Percentiles rank a stretch among this genome's conserved stretches.
Conservation (phyloP, 2,329 filamentous ascomycete genomes). For the Proliferodiscus dingleyae region DNA sequence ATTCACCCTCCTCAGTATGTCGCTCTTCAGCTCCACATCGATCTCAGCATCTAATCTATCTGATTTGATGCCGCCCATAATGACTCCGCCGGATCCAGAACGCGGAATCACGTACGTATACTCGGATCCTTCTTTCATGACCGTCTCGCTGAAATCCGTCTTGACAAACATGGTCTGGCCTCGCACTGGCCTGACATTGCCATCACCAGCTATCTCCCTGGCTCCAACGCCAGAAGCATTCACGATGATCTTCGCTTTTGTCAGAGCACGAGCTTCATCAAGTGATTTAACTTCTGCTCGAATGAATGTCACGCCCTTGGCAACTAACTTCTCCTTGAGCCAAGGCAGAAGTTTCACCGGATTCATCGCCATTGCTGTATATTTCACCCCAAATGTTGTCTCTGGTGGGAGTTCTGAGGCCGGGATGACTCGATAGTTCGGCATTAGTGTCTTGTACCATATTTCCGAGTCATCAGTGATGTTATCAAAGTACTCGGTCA, state of each 20-base stretch:
- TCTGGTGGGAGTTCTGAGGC: slow-evolving; percentile 11
- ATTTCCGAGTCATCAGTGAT: slow-evolving; percentile 10
- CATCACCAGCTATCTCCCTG: slow-evolving; percentile 15
- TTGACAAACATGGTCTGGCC: slow-evolving; percentile 28
- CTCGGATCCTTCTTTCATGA: slow-evolving; percentile 24
- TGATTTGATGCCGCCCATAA: slow-evolving; percentile 25
- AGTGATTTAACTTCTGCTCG: slow-evolving; percentile 13
- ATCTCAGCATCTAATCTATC: slow-evolving; percentile 22
- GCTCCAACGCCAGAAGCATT: slow-evolving; percentile 25
- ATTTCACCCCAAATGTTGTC: slow-evolving; percentile 19
- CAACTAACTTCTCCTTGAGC: slow-evolving; percentile 14
- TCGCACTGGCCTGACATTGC: slow-evolving; percentile 16
- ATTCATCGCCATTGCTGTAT: slow-evolving; percentile 24
- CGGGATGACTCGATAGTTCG: slow-evolving; percentile 15
- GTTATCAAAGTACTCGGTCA: slow-evolving; percentile 25
- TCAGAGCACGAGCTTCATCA: slow-evolving; percentile 12
- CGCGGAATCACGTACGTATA: slow-evolving; percentile 27
- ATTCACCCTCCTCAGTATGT: slow-evolving; percentile 25
- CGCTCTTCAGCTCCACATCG: slow-evolving; percentile 19
- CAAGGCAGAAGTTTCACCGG: slow-evolving; percentile 20
- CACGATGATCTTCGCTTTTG: slow-evolving; percentile 16
- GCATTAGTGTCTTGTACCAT: slow-evolving; percentile 23
- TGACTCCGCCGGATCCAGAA: slow-evolving; percentile 20
- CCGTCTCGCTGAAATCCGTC: slow-evolving; percentile 13
- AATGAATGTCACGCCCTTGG: slow-evolving; percentile 21